Percentiles rank a stretch among this genome's conserved stretches.
Conservation (phyloP, 352 stramenopile species). For the Phytophthora melonis region DNA sequence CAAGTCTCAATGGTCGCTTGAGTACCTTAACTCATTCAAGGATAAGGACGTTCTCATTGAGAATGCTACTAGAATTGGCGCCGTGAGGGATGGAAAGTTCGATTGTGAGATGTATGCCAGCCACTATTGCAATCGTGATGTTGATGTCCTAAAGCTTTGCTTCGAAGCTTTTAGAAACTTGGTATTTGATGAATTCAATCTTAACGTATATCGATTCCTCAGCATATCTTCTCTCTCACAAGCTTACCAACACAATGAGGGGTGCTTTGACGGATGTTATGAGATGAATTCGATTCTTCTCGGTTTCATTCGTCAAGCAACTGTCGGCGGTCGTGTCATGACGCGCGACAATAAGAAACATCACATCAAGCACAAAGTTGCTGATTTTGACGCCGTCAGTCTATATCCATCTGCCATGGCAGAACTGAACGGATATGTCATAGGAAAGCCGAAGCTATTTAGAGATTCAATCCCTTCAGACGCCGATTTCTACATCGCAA, state of each 20-base stretch:
- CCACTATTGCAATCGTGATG: conserved; percentile 19
- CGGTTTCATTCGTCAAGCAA: conserved; percentile 8
- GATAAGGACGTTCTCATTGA: too few relatives aligned
- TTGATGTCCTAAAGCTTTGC: conserved; percentile 10
- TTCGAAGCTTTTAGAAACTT: conserved; percentile 15
- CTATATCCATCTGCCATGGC: conserved; percentile 16
- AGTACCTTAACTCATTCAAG: too few relatives aligned
- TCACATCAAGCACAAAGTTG: conserved; percentile 15
- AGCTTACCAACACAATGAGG: conserved; percentile 14
- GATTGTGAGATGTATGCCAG: too few relatives aligned
- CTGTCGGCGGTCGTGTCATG: conserved; percentile 18
- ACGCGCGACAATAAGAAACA: conserved; percentile 21
- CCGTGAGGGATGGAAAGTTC: too few relatives aligned
- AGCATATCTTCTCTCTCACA: conserved; percentile 4
- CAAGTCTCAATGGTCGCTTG: too few relatives aligned
- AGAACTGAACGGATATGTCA: conserved; percentile 6
- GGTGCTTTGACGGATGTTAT: conserved; percentile 18
- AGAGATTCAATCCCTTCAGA: conserved; percentile 12
- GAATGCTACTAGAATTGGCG: too few relatives aligned
- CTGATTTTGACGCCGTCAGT: conserved; percentile 15
- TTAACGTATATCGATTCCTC: conserved; percentile 11
- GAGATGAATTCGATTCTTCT: conserved; percentile 11
- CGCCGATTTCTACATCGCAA: conserved; percentile 7
- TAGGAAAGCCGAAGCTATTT: conserved; percentile 9
- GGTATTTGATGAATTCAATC: conserved; percentile 4